Evolutionary conservation across 2,329 filamentous ascomycete genomes (phyloP).

Genomic region (Diplodia seriata): DNA sequence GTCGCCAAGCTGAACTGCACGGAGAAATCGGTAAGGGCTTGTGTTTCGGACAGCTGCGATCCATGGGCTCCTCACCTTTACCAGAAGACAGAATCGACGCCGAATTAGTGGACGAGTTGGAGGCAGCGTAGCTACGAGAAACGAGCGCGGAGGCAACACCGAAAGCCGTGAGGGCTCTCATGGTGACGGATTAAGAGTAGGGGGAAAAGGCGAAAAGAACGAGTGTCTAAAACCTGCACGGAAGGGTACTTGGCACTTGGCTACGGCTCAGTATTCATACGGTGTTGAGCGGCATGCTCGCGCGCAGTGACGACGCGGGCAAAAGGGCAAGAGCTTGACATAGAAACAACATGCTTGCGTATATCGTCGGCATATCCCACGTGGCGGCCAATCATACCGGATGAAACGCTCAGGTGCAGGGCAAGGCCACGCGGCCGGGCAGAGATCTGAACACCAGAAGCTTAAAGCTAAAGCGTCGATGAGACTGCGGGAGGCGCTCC

Average conservation of each 20-base stretch:
- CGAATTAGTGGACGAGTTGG: conserved; percentile 13
- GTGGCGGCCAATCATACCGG: background rate
- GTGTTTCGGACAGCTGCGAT: background rate
- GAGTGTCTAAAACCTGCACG: background rate
- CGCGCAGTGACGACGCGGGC: background rate
- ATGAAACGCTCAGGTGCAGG: background rate
- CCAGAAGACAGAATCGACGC: conserved; percentile 22
- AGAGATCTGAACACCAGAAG: background rate
- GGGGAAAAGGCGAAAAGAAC: background rate
- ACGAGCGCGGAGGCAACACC: conserved; percentile 28
- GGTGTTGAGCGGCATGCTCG: background rate
- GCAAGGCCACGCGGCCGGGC: background rate
- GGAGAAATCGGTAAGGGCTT: background rate
- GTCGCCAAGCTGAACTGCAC: conserved; percentile 26
- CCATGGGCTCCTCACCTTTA: background rate
- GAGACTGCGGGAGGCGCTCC: background rate
- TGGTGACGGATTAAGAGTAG: background rate
- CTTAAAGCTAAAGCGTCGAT: background rate
- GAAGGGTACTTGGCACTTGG: background rate
- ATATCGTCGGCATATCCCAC: conserved; percentile 21
- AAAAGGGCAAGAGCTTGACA: background rate
- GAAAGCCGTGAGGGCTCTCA: conserved; percentile 28
- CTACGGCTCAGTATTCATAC: conserved; percentile 9
- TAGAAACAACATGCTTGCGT: background rate
- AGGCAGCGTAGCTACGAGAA: conserved; percentile 19